phyloP scores from a whole-genome alignment of 2,329 filamentous ascomycete genomes.

The Diatrype stigma region DNA sequence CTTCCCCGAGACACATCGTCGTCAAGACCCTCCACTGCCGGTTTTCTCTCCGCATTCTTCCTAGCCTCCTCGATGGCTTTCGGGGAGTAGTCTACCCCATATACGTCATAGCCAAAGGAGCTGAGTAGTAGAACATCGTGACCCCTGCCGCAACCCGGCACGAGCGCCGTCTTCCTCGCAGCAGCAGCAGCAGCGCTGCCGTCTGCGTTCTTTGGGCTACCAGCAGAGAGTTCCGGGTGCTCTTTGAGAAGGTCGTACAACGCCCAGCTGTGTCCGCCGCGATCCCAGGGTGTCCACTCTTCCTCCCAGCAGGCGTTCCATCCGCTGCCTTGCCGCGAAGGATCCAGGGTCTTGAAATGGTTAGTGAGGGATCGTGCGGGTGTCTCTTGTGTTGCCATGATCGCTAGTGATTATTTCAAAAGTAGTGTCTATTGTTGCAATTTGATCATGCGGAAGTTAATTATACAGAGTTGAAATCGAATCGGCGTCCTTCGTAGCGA shows the following conservation, averaged over 20 bases:
- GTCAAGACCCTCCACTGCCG: no score
- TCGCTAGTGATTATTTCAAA: no score
- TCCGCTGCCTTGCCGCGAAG: constrained; percentile 30
- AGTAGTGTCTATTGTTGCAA: no score
- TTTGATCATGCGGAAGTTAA: no score
- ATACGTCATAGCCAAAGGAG: constrained; percentile 57
- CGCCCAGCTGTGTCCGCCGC: constrained; percentile 48
- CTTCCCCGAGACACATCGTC: no score
- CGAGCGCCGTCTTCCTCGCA: not conserved
- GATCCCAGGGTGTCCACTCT: constrained; percentile 51
- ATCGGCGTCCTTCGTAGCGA: no score
- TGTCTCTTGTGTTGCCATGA: no score
- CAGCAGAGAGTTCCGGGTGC: constrained; percentile 38
- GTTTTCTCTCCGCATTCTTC: constrained; percentile 4
- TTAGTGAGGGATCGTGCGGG: constrained; percentile 16
- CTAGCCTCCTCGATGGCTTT: constrained; percentile 14
- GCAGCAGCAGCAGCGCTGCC: no score
- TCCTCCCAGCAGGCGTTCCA: constrained; percentile 49
- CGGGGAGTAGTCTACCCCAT: constrained; percentile 53
- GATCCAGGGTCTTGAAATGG: constrained; percentile 30
- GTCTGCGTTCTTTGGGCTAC: no score
- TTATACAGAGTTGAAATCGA: no score
- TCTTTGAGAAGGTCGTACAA: constrained; percentile 47
- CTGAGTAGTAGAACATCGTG: constrained; percentile 61
- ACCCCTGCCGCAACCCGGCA: constrained; percentile 55